Evolutionary conservation across 2,329 filamentous ascomycete species (phyloP).

Genomic region (Botrytis deweyae): DNA sequence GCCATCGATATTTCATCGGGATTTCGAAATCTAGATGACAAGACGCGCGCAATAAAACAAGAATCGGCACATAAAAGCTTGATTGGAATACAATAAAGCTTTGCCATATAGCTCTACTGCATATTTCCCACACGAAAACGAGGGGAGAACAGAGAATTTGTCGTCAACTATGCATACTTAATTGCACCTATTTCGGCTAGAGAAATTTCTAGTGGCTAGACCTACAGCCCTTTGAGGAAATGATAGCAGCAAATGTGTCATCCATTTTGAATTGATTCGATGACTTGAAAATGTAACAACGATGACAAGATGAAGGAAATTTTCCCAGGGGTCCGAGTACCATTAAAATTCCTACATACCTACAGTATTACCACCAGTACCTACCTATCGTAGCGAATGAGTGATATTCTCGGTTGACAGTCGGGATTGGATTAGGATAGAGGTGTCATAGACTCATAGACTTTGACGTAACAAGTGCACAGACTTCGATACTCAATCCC

Average conservation of each 20-base stretch:
- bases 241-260: background rate
- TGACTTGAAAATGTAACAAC: background rate
- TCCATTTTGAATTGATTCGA: background rate
- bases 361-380: too few relatives aligned
- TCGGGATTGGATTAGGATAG: background rate
- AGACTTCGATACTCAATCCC: too few relatives aligned
- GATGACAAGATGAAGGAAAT: background rate
- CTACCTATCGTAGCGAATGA: background rate
- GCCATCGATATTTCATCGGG: background rate
- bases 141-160: background rate
- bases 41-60: background rate
- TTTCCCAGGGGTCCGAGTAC: background rate
- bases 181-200: too few relatives aligned
- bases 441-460: conserved; percentile 1
- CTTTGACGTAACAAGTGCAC: background rate
- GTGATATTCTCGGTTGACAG: background rate
- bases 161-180: background rate
- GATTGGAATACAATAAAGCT: background rate
- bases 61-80: background rate
- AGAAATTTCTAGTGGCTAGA: background rate
- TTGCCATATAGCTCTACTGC: too few relatives aligned
- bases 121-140: background rate
- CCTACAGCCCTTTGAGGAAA: background rate
- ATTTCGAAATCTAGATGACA: background rate
- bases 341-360: background rate